Evolutionary conservation across 2,329 filamentous ascomycete genomes (phyloP).

Genomic region (Drechslera avenae): DNA sequence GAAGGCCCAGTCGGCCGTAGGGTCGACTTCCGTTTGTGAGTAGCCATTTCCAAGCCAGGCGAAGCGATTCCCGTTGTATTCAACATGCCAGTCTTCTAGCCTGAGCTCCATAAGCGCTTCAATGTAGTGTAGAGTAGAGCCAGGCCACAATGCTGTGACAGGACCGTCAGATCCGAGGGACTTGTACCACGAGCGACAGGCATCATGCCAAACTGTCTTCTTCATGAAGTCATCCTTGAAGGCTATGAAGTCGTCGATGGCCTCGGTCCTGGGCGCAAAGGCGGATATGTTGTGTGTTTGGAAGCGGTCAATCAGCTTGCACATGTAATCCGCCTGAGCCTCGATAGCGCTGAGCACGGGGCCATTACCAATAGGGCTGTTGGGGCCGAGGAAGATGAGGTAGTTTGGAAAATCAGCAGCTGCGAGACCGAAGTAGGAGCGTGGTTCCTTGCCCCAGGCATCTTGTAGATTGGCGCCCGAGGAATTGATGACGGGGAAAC

Average conservation of each 20-base stretch:
- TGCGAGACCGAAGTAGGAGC: conserved; percentile 54
- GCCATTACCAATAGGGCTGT: conserved; percentile 51
- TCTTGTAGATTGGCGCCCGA: conserved; percentile 51
- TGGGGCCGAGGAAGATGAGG: conserved; percentile 50
- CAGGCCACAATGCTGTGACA: conserved; percentile 52
- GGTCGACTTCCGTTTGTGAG: conserved; percentile 43
- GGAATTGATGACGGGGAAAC: conserved; percentile 53
- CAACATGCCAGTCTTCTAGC: conserved; percentile 56
- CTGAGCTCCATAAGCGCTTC: conserved; percentile 54
- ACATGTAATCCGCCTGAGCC: conserved; percentile 57
- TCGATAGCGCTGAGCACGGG: conserved; percentile 53
- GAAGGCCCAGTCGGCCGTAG: conserved; percentile 44
- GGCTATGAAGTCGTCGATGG: conserved; percentile 57
- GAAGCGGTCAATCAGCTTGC: conserved; percentile 57
- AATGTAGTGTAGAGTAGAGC: conserved; percentile 57
- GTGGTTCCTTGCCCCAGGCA: conserved; percentile 49
- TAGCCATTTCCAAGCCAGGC: conserved; percentile 49
- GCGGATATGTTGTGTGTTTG: conserved; percentile 56
- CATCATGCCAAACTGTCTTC: conserved; percentile 53
- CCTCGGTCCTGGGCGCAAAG: conserved; percentile 52
- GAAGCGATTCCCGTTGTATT: conserved; percentile 46
- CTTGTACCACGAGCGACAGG: conserved; percentile 55
- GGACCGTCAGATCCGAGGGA: conserved; percentile 38
- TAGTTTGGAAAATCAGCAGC: conserved; percentile 57
- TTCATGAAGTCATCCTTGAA: conserved; percentile 55